Percentiles rank a stretch among this genome's conserved stretches.
Evolutionary conservation across 345 rosid genomes (phyloP).

Genomic region (Geranium brycei): DNA sequence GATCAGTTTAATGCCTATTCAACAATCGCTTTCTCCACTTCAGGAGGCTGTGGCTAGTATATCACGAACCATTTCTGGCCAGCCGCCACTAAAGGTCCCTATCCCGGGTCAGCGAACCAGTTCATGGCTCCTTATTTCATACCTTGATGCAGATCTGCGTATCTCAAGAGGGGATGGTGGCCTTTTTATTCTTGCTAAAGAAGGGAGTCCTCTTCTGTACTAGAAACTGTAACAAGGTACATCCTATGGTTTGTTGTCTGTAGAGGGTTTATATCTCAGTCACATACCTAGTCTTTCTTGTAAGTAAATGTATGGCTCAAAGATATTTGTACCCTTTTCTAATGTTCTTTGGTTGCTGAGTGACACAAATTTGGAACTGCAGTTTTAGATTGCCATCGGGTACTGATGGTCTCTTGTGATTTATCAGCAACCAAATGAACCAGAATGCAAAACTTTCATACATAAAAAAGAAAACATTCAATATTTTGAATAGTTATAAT

Average conservation of each 20-base stretch:
- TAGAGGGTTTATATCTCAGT: not conserved
- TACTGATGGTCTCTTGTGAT: too few species aligned
- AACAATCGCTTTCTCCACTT: conserved; percentile 63
- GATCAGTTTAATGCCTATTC: conserved; percentile 49
- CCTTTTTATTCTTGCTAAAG: conserved; percentile 75
- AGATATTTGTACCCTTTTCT: too few species aligned
- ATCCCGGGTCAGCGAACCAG: conserved; percentile 54
- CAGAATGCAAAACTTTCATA: too few species aligned
- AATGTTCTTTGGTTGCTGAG: too few species aligned
- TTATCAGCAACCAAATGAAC: too few species aligned
- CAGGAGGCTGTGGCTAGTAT: conserved; percentile 62
- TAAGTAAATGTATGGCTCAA: too few species aligned
- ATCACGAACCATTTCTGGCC: conserved; percentile 61
- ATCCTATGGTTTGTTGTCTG: not conserved
- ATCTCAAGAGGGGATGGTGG: conserved; percentile 97
- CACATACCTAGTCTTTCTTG: too few species aligned
- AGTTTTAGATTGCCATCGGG: too few species aligned
- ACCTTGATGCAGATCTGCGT: conserved; percentile 74
- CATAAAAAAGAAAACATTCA: too few species aligned
- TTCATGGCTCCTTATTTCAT: conserved; percentile 84
- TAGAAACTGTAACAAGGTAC: conserved; percentile 18
- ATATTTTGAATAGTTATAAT: too few species aligned
- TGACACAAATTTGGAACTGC: too few species aligned
- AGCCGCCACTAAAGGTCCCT: conserved; percentile 70
- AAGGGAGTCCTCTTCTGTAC: conserved; percentile 76